Conservation (phyloP, 2,329 filamentous ascomycete species). For the Esteya vermicola region DNA sequence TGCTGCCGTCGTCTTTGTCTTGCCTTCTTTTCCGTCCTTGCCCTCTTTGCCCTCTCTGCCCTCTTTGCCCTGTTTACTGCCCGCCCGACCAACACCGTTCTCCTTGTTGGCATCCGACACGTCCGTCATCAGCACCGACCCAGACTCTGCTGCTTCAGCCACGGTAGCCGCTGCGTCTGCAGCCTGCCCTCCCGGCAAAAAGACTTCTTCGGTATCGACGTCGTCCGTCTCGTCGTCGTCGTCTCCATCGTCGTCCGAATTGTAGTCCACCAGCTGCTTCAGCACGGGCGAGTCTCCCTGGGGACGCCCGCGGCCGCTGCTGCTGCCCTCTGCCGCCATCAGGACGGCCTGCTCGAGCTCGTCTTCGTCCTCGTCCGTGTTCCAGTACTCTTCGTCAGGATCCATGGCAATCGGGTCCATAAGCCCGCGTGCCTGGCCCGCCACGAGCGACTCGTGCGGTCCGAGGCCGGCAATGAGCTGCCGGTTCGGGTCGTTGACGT, state of each 20-base stretch:
- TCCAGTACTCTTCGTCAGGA: slow-evolving; percentile 84
- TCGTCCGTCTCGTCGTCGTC: neutral
- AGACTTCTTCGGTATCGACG: too few species aligned
- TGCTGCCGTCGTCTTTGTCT: neutral
- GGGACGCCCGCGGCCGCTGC: slow-evolving; percentile 18
- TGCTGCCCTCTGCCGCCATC: slow-evolving; percentile 9
- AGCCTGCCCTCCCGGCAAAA: neutral
- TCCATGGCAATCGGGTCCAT: slow-evolving; percentile 39
- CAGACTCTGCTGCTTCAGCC: too few species aligned
- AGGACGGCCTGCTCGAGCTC: slow-evolving; percentile 25
- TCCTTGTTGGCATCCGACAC: slow-evolving; percentile 1
- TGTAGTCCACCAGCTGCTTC: slow-evolving; percentile 79
- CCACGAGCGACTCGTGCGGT: neutral
- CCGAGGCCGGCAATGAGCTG: too few species aligned
- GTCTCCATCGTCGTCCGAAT: slow-evolving; percentile 69
- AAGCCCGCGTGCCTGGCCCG: slow-evolving; percentile 3
- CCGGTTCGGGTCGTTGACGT: neutral
- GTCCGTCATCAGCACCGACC: too few species aligned
- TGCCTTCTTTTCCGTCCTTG: too few species aligned
- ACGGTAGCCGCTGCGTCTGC: too few species aligned
- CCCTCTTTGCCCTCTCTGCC: too few species aligned
- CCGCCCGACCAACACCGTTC: neutral
- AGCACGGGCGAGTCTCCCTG: slow-evolving; percentile 51
- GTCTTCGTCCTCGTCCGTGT: slow-evolving; percentile 75
- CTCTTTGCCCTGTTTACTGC: too few species aligned